phyloP scores from a whole-genome alignment of 441 rosid genomes.

The Arabidopsis hybrid region DNA sequence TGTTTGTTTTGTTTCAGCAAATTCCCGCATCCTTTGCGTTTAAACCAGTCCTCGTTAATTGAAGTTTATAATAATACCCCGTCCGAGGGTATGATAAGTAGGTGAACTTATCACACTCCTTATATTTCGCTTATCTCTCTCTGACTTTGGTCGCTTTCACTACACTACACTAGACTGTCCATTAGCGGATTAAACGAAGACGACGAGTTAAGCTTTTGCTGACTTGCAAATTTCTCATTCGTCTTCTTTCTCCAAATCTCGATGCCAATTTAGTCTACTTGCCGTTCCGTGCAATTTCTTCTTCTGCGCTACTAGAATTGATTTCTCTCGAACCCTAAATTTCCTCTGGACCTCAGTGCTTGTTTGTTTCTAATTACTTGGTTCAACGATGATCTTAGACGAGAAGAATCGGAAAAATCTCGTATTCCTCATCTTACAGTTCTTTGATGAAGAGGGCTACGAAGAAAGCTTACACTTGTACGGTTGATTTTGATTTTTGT shows the following conservation, averaged over 20 bases:
- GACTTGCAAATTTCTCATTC: not conserved
- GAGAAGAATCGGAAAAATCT: slow-evolving; percentile 36
- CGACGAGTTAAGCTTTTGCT: no score
- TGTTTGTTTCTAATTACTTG: no score
- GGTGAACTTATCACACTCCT: no score
- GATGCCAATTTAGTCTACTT: not conserved
- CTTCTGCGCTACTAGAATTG: slow-evolving; percentile 2
- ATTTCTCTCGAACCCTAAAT: slow-evolving; percentile 21
- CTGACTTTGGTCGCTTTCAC: no score
- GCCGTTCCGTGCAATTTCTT: slow-evolving; percentile 16
- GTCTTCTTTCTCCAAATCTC: slow-evolving; percentile 28
- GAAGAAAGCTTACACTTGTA: slow-evolving; percentile 45
- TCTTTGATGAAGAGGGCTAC: slow-evolving; percentile 43
- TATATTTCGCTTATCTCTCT: no score
- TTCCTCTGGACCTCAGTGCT: not conserved
- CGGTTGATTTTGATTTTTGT: not conserved
- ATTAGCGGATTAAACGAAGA: no score
- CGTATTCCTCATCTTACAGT: slow-evolving; percentile 44
- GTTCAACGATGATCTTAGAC: slow-evolving; percentile 38
- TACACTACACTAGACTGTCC: no score
- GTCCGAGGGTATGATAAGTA: no score
- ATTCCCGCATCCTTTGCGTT: no score
- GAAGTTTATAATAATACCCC: no score
- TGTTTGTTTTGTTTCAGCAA: no score
- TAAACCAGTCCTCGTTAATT: no score